phyloP scores from a whole-genome alignment of 1,139 yeast species.

The Candida sp. region DNA sequence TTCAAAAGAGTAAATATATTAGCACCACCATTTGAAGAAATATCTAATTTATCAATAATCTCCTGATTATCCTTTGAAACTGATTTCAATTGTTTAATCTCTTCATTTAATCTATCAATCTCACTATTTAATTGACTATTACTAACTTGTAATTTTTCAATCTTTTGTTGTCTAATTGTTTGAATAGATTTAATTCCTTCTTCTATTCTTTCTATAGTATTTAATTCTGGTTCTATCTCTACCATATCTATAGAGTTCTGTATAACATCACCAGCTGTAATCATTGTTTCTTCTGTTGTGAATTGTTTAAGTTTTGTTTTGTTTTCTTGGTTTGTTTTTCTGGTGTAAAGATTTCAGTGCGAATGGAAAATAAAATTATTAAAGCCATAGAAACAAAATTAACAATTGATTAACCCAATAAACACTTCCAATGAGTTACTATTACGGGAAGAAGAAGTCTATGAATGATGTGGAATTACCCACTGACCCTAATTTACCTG shows the following conservation, averaged over 20 bases:
- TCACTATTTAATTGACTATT: conserved; percentile 18
- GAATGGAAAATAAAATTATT: too few species aligned
- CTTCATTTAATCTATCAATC: conserved; percentile 15
- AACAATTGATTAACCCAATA: too few species aligned
- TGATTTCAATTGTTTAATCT: conserved; percentile 20
- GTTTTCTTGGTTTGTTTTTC: too few species aligned
- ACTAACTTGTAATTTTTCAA: conserved; percentile 17
- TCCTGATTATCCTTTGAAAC: conserved; percentile 14
- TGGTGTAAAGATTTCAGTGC: too few species aligned
- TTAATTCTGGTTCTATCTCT: conserved; percentile 51
- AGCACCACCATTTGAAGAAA: conserved; percentile 9
- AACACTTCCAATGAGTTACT: conserved; percentile 14
- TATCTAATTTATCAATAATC: conserved; percentile 8
- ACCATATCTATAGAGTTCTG: conserved; percentile 44
- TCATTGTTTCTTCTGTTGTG: too few species aligned
- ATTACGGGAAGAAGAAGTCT: conserved; percentile 20
- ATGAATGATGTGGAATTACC: conserved; percentile 41
- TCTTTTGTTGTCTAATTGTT: conserved; percentile 20
- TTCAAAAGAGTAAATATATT: conserved; percentile 25
- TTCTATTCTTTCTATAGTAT: conserved; percentile 46
- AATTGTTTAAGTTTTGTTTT: not conserved
- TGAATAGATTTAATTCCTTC: conserved; percentile 29
- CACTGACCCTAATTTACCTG: conserved; percentile 54
- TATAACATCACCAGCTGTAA: conserved; percentile 31
- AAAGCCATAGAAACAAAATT: too few species aligned